Base-by-base conservation (phyloP, 1,284 basidiomycete species). In the Leccinum angustisporum region DNA sequence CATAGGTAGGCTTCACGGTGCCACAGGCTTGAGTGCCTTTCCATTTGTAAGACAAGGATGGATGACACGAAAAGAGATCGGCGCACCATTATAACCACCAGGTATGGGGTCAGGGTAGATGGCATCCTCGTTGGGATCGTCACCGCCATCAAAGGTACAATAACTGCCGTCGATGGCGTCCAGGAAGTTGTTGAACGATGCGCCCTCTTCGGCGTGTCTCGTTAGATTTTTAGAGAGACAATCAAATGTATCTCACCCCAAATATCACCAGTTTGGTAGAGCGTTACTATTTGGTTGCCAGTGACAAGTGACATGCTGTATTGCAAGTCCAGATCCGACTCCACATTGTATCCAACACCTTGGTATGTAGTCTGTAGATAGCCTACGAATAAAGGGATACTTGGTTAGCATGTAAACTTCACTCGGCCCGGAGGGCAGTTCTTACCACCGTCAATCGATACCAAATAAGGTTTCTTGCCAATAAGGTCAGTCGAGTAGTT, bases 71-170 rank as follows among this genome's bases (percentile, higher is more conserved):
- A 46, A 10, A 40, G 9, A 34, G 14, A 34, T 13, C 16, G 8
- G 27, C 50, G 16, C 55, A 67, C 70, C 67, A 0, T 1, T 25
- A 54, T 68, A 86, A 16, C 84, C 83, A 25, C 80, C 81, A 3
- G 75, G 73, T 7, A 66, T 56, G 2, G 74, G 62, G 66, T 86
- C 83, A 0, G 86, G 85, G 64, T 86, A 87, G 50, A 81, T 76
- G 4, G 76, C 77, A 65, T 86, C 80, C 61, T 73, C 63, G 1
- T 34, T 67, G 7, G 79, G 80, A 67, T 86, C 81, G 56, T 88
- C 84, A 3, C 85, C 84, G 1, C 85, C 86, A 57, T 86, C 81
- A 58, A 82, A 87, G 0, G 80, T 81, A 66, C 88, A 89, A 73
- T 80, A 90, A 0, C 78, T 78, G 0, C 73, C 78, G 51, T 84